These are phyloP conservation scores for Sinapis alba DNA, from an alignment of 441 rosid species.

Conservation along the genomic window DNA sequence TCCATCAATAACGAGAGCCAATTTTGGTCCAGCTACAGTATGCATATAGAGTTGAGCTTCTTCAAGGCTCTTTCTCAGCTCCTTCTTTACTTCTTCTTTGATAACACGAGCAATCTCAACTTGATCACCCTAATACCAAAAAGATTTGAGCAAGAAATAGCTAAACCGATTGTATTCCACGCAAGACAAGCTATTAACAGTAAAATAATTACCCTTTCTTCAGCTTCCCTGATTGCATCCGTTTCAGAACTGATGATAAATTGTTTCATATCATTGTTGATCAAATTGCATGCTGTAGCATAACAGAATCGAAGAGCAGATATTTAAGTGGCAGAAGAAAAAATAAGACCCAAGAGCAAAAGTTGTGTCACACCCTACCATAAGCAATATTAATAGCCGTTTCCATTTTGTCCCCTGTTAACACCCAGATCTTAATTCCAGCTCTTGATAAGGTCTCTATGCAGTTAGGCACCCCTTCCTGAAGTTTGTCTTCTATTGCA, in stretches of 20 bases:
- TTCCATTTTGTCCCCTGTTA: conserved; percentile 99
- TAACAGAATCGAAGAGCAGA: conserved; percentile 30
- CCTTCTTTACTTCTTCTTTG: conserved; percentile 82
- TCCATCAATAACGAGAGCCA: conserved; percentile 93
- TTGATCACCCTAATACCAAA: conserved; percentile 80
- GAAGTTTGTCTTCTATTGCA: conserved; percentile 99
- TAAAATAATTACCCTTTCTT: conserved; percentile 68
- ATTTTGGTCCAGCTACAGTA: conserved; percentile 73
- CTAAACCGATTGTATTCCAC: conserved; percentile 76
- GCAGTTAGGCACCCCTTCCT: conserved; percentile 98
- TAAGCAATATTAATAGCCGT: conserved; percentile 99
- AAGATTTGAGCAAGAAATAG: conserved; percentile 50
- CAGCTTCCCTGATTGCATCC: conserved; percentile 87
- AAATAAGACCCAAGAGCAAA: conserved; percentile 1
- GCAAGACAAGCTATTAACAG: conserved; percentile 62
- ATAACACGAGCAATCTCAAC: conserved; percentile 81
- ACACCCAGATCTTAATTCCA: conserved; percentile 99
- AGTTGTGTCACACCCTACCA: conserved; percentile 52
- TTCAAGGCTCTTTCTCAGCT: conserved; percentile 77
- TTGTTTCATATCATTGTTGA: conserved; percentile 96
- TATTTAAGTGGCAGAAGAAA: conserved; percentile 29
- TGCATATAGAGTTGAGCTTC: conserved; percentile 73
- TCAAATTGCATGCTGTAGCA: conserved; percentile 91
- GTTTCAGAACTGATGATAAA: conserved; percentile 96
- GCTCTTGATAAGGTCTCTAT: conserved; percentile 98